Conservation (phyloP, 1,284 basidiomycete genomes). For the Veloboletus limbatus region DNA sequence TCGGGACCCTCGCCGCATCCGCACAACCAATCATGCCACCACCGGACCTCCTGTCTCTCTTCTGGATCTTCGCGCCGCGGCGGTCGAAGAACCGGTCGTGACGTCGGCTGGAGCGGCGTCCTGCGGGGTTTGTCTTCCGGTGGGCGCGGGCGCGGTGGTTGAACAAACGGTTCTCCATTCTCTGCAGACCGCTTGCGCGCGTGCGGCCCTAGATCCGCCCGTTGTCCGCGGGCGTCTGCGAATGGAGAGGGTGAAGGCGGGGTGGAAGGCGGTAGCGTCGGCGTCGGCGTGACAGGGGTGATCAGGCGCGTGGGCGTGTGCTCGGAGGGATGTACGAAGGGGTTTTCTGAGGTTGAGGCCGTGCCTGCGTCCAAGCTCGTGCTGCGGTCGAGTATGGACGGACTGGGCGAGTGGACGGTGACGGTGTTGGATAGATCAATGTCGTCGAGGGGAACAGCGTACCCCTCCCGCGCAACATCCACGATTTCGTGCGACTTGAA, state of each 20-base stretch:
- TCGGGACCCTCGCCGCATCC: constrained; percentile 69
- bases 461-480: constrained; percentile 35
- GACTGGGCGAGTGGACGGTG: constrained; percentile 41
- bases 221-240: constrained; percentile 36
- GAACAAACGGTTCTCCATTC: constrained; percentile 27
- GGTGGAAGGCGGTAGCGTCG: constrained; percentile 13
- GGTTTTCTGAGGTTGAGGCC: constrained; percentile 35
- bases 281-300: constrained; percentile 3
- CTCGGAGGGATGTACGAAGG: constrained; percentile 50
- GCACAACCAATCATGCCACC: constrained; percentile 85
- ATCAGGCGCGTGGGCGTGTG: constrained; percentile 6
- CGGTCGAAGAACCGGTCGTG: constrained; percentile 36
- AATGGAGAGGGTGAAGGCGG: constrained; percentile 43
- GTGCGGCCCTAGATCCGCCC: constrained; percentile 29
- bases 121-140: constrained; percentile 28
- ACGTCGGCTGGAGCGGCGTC: constrained; percentile 41
- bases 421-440: constrained; percentile 35
- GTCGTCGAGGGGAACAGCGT: constrained; percentile 48
- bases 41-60: constrained; percentile 41
- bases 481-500: constrained; percentile 50
- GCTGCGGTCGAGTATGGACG: constrained; percentile 26
- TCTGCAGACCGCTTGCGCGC: constrained; percentile 21
- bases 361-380: constrained; percentile 15
- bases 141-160: constrained; percentile 48
- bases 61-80: constrained; percentile 17